Base-by-base conservation (phyloP, 768 basidiomycete genomes). In the Tulasnella sp. region DNA sequence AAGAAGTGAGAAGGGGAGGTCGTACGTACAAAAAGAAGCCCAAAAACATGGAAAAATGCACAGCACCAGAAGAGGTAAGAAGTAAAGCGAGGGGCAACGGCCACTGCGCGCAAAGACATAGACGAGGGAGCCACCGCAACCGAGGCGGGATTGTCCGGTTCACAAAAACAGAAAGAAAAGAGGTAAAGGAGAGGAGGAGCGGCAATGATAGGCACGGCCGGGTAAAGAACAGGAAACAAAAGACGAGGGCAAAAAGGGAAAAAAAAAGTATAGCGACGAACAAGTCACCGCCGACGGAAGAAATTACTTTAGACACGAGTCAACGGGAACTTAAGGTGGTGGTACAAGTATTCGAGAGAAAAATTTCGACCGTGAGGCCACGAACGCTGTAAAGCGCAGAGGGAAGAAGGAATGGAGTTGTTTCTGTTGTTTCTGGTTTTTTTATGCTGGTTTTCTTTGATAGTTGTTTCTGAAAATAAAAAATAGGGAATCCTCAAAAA, bases 51-150 rank as follows among this genome's bases (percentile, higher is more conserved):
- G 34, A 39, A 44, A 40, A 72, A 72, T 66, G 62, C 62, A 66
- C 70, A 64, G 71, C 67, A 37, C 68, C 59, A 59, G 39, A 65
- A 65, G 36, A 64, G 36, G 64, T 36, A 37, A 40, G 12, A n/a
- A n/a, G 42, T 12, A n/a, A n/a, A n/a, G 22, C 39, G 64, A 36
- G 19, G 39, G 64, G 39, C 34, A 65, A 34, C 34, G 5, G 39
- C 64, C 34, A 19, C 35, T n/a, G 34, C 64, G 26, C 36, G 34
- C 64, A 65, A 26, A 65, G 12, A 34, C 64, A 65, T 40, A 40
- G 64, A 40, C 19, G 42, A 44, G 22, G 64, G 36, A 62, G n/a
- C 32, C 39, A n/a, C 64, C 64, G 16, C 64, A 26, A 65, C 64
- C 22, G 64, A n/a, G 64, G 64, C 17, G 35, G 39, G 64, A 65